Base-by-base conservation (phyloP, 2,329 filamentous ascomycete species). In the Microdochium nivale region DNA sequence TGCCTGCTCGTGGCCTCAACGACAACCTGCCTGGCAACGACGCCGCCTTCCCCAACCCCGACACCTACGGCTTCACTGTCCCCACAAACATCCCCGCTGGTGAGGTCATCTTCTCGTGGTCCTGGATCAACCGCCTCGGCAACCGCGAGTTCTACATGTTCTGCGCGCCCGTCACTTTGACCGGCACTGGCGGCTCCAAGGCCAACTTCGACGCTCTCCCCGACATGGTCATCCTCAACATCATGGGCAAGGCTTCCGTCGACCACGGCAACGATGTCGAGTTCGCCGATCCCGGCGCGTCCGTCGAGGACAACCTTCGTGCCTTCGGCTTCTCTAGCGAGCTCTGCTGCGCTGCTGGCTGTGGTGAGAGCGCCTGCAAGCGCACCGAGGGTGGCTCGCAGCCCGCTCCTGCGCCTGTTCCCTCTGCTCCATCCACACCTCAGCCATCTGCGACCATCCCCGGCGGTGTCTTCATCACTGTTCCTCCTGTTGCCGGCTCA, bases 101-200 rank as follows among this genome's bases (percentile, higher is more conserved):
- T 3, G 79, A 90, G 40, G 91, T 87, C 25, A 88, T 84, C 0
- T 75, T 97, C 4, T 89, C 89, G 0, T 97, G 91, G 90, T 90
- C 90, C 1, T 97, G 94, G 94, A 83, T 95, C 70, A 97, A 97
- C 75, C 87, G 86, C 54, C 63, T 95, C 10, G 94, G 94, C 2
- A 96, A 96, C 73, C 85, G 91, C 1, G 94, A 97, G 66, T 90
- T 96, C 78, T 96, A 97, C 77, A 95, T 96, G 90, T 95, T 96
- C 78, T 99, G 92, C 60, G 89, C 87, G 0, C 82, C 88, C 0
- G 68, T 95, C 48, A 78, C 75, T 0, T 76, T 97, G 24, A 80
- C 80, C 0, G 80, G 80, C 9, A 57, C 55, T 0, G 70, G 69
- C 0, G 79, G 79, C 50, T 67, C 68, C 44, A 60, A 81, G 52